Base-by-base conservation (phyloP, 1,139 yeast species). In the Suhomyces taliae region DNA sequence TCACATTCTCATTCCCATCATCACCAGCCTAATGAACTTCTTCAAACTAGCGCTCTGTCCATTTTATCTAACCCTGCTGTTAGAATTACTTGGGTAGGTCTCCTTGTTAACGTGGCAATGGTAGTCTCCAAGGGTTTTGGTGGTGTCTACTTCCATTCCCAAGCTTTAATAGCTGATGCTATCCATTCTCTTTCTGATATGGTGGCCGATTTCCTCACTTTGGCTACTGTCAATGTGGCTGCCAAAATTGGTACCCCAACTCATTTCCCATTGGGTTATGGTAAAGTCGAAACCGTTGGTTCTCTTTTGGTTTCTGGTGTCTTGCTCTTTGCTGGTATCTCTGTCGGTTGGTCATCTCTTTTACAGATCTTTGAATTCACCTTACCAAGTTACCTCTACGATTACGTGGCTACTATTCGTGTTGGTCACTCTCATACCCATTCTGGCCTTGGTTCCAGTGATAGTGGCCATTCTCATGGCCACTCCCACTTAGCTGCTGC, bases 131-230 rank as follows among this genome's bases (percentile, higher is more conserved):
- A 93, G 64, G 93, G 90, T 26, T 66, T 84, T 27, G 98, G 98
- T 27, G 99, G 99, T 3, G 76, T 90, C 14, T 83, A 83, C 41
- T 93, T 93, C 78, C 96, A 93, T 65, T 93, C 99, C 0, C 97
- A 91, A 65, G 93, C 97, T 0, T 76, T 93, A 49, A 66, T 91
- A 37, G 99, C 99, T 1, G 99, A 93, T 65, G 91, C 98, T 0
- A 85, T 90, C 36, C 98, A 91, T 66, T 91, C 97, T 1, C 76
- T 89, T 12, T 85, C 95, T 43, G 99, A 93, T 64, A 75, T 91
- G 72, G 79, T 93, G 19, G 89, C 96, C 10, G 99, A 93, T 65
- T 79, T 91, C 46, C 71, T 93, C 56, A 93, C 99, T 0, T 72
- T 93, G 49, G 87, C 93, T 6, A 91, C 99, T 1, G 97, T 93